Base-by-base conservation (phyloP, 495 filamentous ascomycete species). In the Lentithecium fluviatile region DNA sequence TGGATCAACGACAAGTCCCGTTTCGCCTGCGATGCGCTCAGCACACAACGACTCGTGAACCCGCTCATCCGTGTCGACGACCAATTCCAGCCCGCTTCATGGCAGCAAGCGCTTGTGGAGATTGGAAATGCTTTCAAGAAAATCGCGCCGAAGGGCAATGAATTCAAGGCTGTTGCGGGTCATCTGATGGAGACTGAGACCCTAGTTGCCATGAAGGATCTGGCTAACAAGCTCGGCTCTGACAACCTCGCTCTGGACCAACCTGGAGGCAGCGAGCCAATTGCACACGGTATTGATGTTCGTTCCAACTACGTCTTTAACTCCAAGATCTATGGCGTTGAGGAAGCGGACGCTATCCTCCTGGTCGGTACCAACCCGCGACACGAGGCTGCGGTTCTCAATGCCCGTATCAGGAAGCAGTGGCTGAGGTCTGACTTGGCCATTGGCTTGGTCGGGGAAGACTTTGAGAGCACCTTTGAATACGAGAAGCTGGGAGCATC, bases 1-100 rank as follows among this genome's bases (percentile, higher is more conserved):
- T 98, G 94, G 94, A 96, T 98, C 70, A 93, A 97, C 70, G 94
- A 98, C 78, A 98, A 98, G 79, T 87, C 90, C 21, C 83, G 94
- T 29, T 98, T 97, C 74, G 93, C 94, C 7, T 96, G 91, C 73
- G 94, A 98, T 76, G 94, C 93, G n/a, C 77, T 98, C 60, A 92
- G 87, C 81, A 96, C 91, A 32, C 94, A 98, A 73, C 81, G 94
- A 56, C 79, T 98, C 21, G 97, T 94, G 32, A 94, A 90, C 43
- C 94, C 94, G 4, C 77, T 98, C 40, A 88, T 96, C 63, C 88
- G 95, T 69, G 83, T 85, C 51, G 88, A 92, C 43, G 86, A 89
- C 64, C 88, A 90, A 68, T 97, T 97, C 74, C 80, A 89, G 65
- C 91, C 94, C 17, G 89, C 86, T 6, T 86, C 89, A 2, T 98